Conservation (phyloP, 2,329 filamentous ascomycete genomes). For the Aspergillus proliferans region DNA sequence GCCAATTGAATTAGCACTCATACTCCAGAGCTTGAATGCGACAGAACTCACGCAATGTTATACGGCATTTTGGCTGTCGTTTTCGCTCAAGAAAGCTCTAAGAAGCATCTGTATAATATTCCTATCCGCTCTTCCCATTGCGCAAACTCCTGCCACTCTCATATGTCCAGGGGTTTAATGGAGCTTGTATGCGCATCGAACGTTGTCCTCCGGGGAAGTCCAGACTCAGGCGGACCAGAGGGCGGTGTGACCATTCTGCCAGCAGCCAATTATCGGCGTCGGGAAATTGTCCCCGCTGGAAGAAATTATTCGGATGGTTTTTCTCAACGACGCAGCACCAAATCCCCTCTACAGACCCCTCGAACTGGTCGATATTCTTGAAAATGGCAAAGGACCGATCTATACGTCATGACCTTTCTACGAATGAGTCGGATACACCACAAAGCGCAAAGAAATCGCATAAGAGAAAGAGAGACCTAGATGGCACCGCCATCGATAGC, state of each 20-base stretch:
- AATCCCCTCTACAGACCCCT: neutral
- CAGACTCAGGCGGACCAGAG: constrained; percentile 10
- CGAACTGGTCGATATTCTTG: neutral
- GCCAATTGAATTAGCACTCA: constrained; percentile 19
- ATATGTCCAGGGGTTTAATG: neutral
- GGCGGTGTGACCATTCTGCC: constrained; percentile 20
- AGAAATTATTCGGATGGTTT: constrained; percentile 14
- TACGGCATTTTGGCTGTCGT: constrained; percentile 52
- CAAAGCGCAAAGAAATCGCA: constrained; percentile 20
- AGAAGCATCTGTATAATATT: neutral
- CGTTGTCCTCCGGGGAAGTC: constrained; percentile 7
- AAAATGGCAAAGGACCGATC: constrained; percentile 45
- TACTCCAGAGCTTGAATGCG: constrained; percentile 4
- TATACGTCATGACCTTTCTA: constrained; percentile 41
- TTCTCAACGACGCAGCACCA: neutral
- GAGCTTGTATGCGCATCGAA: neutral
- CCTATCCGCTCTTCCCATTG: constrained; percentile 14
- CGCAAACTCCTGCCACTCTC: constrained; percentile 3
- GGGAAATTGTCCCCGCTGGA: constrained; percentile 21
- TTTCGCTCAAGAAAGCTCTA: constrained; percentile 13
- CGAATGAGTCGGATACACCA: constrained; percentile 12
- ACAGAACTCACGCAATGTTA: constrained; percentile 57
- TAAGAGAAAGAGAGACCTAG: constrained; percentile 30
- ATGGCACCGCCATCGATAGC: constrained; percentile 16
- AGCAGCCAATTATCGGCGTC: neutral